Conservation (phyloP, 2,329 filamentous ascomycete species). For the Pseudocercospora fijiensis region DNA sequence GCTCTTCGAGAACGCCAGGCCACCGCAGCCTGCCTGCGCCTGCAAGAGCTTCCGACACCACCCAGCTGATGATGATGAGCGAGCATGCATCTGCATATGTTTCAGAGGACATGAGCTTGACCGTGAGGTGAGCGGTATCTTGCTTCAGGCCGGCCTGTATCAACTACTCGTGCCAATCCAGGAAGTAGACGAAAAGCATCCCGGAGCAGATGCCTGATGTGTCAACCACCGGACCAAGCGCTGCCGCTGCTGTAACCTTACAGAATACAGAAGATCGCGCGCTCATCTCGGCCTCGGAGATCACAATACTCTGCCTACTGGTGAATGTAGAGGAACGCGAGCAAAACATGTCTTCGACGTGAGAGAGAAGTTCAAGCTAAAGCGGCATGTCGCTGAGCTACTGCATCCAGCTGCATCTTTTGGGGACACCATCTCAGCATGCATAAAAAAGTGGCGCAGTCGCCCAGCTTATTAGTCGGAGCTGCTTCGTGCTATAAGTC, state of each 20-base stretch:
- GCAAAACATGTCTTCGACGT: constrained; percentile 19
- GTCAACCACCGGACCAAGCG: constrained; percentile 20
- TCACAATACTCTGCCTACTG: constrained; percentile 20
- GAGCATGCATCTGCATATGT: constrained; percentile 12
- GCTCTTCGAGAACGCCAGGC: constrained; percentile 28
- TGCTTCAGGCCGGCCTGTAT: background rate
- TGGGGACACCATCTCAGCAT: constrained; percentile 5
- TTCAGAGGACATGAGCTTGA: constrained; percentile 16
- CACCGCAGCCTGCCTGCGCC: constrained; percentile 22
- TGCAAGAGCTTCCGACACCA: constrained; percentile 15
- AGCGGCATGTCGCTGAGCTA: constrained; percentile 29
- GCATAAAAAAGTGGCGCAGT: constrained; percentile 24
- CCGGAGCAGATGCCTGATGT: constrained; percentile 23
- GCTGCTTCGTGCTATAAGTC: constrained; percentile 4
- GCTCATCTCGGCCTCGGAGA: constrained; percentile 19
- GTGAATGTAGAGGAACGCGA: constrained; percentile 22
- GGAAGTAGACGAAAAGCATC: constrained; percentile 20
- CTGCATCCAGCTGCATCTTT: constrained; percentile 23
- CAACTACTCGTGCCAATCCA: constrained; percentile 1
- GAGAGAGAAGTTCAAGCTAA: constrained; percentile 23
- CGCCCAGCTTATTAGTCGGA: constrained; percentile 20
- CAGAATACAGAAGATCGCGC: constrained; percentile 15
- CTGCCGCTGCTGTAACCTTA: constrained; percentile 24
- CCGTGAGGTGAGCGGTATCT: background rate
- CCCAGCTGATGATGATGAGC: constrained; percentile 11